phyloP scores from a whole-genome alignment of 345 rosid genomes.

The Sisymbrium irio region DNA sequence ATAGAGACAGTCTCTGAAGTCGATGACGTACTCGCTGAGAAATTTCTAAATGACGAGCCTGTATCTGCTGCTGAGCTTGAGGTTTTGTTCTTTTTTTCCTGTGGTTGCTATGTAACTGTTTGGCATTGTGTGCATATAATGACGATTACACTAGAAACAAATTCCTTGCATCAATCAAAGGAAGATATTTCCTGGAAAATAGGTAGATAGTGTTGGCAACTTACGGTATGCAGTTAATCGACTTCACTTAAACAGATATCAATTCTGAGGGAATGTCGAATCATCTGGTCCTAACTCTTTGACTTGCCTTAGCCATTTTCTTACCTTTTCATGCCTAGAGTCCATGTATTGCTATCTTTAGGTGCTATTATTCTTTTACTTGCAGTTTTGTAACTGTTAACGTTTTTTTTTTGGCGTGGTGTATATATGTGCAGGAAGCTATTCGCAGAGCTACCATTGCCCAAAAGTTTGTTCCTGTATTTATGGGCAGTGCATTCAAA shows the following conservation, averaged over 20 bases:
- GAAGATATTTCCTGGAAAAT: neutral
- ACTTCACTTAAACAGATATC: neutral
- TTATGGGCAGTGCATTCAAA: slow-evolving; percentile 99
- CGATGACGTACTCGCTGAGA: slow-evolving; percentile 89
- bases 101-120: neutral
- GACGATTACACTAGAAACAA: neutral
- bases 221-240: neutral
- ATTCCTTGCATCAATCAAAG: slow-evolving; percentile 3
- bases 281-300: slow-evolving; percentile 1
- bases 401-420: neutral
- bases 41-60: slow-evolving; percentile 83
- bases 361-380: neutral
- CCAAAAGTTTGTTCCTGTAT: slow-evolving; percentile 89
- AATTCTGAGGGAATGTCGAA: neutral
- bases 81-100: slow-evolving; percentile 42
- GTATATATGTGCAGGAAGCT: slow-evolving; percentile 60
- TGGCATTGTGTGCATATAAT: neutral
- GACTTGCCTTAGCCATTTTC: neutral
- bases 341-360: neutral
- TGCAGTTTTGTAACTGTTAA: slow-evolving; percentile 6
- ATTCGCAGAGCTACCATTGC: slow-evolving; percentile 94
- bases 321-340: neutral
- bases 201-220: slow-evolving; percentile 3
- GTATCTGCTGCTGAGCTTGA: slow-evolving; percentile 74
- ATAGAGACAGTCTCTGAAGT: slow-evolving; percentile 94